Conservation (phyloP, 257 asterid species). For the Voacanga thouarsii region DNA sequence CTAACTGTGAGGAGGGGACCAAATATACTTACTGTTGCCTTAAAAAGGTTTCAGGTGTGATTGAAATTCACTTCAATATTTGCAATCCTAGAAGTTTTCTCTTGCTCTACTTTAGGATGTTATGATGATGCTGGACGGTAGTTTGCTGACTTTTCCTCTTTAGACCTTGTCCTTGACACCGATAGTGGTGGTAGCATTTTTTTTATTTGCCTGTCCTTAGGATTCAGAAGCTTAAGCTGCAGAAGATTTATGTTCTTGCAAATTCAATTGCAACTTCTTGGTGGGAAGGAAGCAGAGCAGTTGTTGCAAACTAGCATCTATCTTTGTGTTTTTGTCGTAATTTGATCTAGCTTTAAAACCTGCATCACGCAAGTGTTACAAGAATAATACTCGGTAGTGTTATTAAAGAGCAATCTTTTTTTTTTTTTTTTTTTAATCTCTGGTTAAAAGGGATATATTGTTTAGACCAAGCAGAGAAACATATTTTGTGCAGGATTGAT, state of each 20-base stretch:
- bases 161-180: too few relatives aligned
- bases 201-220: background rate
- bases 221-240: background rate
- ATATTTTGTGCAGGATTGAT: background rate
- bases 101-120: background rate
- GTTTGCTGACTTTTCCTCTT: background rate
- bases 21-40: slow-evolving; percentile 92
- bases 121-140: background rate
- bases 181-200: background rate
- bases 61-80: background rate
- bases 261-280: background rate
- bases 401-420: background rate
- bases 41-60: slow-evolving; percentile 94
- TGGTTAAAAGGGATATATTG: background rate
- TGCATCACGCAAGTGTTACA: background rate
- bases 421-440: background rate
- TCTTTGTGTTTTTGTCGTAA: background rate
- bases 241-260: background rate
- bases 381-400: background rate
- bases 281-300: background rate
- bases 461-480: background rate
- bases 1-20: slow-evolving; percentile 78
- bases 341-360: background rate
- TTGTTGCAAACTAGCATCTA: background rate
- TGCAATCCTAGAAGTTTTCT: background rate